Conservation (phyloP, 179 eudicot species). For the Beta lomatogona region DNA sequence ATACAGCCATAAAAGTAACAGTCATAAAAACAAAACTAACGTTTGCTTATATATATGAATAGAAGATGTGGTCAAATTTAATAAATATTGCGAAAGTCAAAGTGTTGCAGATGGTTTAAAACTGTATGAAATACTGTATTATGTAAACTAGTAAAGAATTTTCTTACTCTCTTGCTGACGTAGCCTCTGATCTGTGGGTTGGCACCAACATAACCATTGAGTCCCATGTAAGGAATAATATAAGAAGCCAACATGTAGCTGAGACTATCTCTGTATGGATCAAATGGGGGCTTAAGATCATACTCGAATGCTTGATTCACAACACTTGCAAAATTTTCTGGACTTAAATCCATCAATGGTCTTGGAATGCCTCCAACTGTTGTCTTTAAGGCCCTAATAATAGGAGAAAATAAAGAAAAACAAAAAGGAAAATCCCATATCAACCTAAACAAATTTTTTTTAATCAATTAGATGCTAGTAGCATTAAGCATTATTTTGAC, state of each 20-base stretch:
- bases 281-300: slow-evolving; percentile 60
- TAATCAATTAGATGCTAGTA: too few relatives aligned
- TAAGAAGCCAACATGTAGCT: slow-evolving; percentile 62
- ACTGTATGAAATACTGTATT: neutral
- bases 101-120: neutral
- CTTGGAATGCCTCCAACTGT: slow-evolving; percentile 71
- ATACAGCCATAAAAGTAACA: too few relatives aligned
- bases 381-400: slow-evolving; percentile 46
- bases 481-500: too few relatives aligned
- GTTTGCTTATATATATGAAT: too few relatives aligned
- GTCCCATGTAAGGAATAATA: slow-evolving; percentile 68
- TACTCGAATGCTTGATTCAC: slow-evolving; percentile 56
- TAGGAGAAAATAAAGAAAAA: neutral
- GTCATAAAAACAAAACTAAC: too few relatives aligned
- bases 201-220: slow-evolving; percentile 70
- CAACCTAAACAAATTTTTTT: neutral
- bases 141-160: neutral
- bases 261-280: slow-evolving; percentile 68
- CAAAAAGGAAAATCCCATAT: neutral
- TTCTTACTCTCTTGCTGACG: slow-evolving; percentile 46
- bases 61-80: neutral
- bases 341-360: slow-evolving; percentile 65
- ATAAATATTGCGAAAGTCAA: neutral
- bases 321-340: slow-evolving; percentile 45
- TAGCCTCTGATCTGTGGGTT: slow-evolving; percentile 55